A percentile compares a stretch with the other conserved stretches of the same genome.
These are phyloP conservation scores for Bocquillonia castaneifolia DNA, from an alignment of 441 rosid genomes.

Conservation along the genomic window DNA sequence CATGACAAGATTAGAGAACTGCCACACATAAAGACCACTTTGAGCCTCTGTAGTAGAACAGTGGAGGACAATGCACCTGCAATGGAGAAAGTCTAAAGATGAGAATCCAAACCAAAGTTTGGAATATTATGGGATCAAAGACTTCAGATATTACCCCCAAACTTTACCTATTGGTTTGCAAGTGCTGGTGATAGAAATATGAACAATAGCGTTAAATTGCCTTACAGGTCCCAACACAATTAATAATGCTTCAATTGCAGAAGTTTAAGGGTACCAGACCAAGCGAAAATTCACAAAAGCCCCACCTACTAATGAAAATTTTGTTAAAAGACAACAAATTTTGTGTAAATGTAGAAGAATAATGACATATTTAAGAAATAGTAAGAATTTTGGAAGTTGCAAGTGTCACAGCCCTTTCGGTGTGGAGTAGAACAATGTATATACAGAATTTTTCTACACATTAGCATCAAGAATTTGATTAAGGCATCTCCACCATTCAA, in stretches of 20 bases:
- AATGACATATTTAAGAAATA: constrained; percentile 8
- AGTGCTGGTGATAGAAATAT: neutral
- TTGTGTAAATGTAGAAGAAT: neutral
- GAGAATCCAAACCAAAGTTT: constrained; percentile 23
- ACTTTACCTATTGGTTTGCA: neutral
- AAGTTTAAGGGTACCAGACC: constrained; percentile 6
- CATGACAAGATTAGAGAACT: constrained; percentile 56
- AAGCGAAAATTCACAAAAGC: constrained; percentile 7
- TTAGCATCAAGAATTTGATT: neutral
- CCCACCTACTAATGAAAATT: neutral
- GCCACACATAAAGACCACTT: constrained; percentile 52
- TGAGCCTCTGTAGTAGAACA: constrained; percentile 30
- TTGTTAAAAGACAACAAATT: neutral
- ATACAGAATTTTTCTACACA: neutral
- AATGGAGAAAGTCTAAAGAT: constrained; percentile 24
- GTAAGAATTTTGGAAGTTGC: neutral
- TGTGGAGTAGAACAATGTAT: neutral
- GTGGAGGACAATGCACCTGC: constrained; percentile 41
- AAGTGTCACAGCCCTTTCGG: neutral
- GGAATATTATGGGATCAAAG: neutral
- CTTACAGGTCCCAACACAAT: neutral
- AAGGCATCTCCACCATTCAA: neutral
- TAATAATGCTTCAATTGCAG: constrained; percentile 1
- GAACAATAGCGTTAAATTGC: neutral
- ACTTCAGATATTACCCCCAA: constrained; percentile 11